phyloP scores from a whole-genome alignment of 352 stramenopile species.

The Phytophthora litchii region DNA sequence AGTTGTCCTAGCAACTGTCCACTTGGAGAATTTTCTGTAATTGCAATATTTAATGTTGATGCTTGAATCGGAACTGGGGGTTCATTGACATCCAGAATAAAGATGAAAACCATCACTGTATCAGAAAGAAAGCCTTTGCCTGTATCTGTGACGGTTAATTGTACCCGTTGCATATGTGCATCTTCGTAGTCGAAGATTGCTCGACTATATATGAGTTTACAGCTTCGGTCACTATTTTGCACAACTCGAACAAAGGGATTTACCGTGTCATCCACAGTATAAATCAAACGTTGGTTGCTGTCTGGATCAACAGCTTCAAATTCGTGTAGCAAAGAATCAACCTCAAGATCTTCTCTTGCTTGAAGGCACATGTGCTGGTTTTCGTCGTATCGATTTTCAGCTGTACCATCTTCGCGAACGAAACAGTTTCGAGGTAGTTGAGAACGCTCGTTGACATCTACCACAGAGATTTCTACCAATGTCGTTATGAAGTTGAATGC shows the following conservation, averaged over 20 bases:
- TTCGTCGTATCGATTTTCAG: constrained; percentile 42
- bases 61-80: constrained; percentile 36
- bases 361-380: constrained; percentile 60
- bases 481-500: constrained; percentile 15
- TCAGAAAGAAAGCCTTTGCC: constrained; percentile 49
- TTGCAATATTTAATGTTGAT: constrained; percentile 32
- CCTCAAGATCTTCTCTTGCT: constrained; percentile 38
- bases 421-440: constrained; percentile 54
- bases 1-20: constrained; percentile 38
- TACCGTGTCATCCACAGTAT: constrained; percentile 25
- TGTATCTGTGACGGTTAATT: constrained; percentile 55
- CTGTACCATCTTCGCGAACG: constrained; percentile 37
- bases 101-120: constrained; percentile 48
- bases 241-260: constrained; percentile 37
- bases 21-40: constrained; percentile 43
- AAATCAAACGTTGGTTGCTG: constrained; percentile 49
- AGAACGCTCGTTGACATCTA: constrained; percentile 58
- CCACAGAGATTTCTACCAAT: constrained; percentile 34
- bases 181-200: constrained; percentile 53
- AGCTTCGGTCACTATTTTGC: constrained; percentile 41
- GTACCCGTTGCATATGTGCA: constrained; percentile 38
- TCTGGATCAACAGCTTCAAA: constrained; percentile 47
- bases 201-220: constrained; percentile 40
- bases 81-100: constrained; percentile 56
- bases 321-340: constrained; percentile 29